phyloP scores from a whole-genome alignment of 768 basidiomycete genomes.

The Tephrocybe sp. region DNA sequence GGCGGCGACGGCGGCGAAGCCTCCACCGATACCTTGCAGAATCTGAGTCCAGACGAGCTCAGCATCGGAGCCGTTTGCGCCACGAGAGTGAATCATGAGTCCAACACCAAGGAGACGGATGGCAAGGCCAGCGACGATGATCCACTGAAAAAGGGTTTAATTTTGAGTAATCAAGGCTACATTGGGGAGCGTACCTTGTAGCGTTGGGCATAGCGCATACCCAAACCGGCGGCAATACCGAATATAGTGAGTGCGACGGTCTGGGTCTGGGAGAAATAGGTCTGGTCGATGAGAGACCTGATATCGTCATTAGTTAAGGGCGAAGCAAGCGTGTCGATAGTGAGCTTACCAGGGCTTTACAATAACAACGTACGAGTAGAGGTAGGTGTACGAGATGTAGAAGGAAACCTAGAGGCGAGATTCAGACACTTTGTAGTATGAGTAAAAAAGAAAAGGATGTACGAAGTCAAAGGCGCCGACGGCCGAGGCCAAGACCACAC shows the following conservation, averaged over 20 bases:
- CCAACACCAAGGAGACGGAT: constrained; percentile 64
- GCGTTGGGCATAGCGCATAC: constrained; percentile 52
- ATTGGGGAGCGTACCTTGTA: constrained; percentile 44
- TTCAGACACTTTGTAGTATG: not conserved
- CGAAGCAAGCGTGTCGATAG: not conserved
- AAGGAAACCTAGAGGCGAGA: constrained; percentile 46
- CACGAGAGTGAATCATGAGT: constrained; percentile 71
- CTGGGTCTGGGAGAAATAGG: constrained; percentile 65
- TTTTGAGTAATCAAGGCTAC: not conserved
- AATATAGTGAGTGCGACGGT: constrained; percentile 62
- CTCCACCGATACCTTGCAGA: constrained; percentile 75
- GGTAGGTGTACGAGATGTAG: constrained; percentile 71
- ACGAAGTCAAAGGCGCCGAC: constrained; percentile 71
- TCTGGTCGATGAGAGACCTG: constrained; percentile 56
- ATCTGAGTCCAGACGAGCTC: constrained; percentile 68
- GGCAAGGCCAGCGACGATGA: constrained; percentile 57
- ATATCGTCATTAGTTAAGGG: constrained; percentile 8
- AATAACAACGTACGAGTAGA: constrained; percentile 65
- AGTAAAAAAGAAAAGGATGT: constrained; percentile 13
- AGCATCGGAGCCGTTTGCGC: constrained; percentile 51
- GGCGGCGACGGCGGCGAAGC: constrained; percentile 56
- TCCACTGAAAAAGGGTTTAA: constrained; percentile 21
- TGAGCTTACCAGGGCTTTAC: constrained; percentile 45
- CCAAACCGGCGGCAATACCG: constrained; percentile 57
- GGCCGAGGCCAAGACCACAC: constrained; percentile 54